Base-by-base conservation (phyloP, 2,329 filamentous ascomycete genomes). In the Curvularia eragrostidis region DNA sequence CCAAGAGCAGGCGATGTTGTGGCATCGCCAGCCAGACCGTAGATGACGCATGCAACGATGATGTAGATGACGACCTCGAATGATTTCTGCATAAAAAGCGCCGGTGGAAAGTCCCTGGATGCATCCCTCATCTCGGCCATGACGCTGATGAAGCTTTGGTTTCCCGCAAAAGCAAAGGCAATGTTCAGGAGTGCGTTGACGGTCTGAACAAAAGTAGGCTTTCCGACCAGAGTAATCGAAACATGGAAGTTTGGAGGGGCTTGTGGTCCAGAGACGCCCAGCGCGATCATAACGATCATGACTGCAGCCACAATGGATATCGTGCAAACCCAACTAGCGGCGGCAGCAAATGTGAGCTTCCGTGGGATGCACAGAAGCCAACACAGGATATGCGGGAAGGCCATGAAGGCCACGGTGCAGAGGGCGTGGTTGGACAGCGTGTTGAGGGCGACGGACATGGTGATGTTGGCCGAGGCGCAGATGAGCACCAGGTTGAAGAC, bases 1-100 rank as follows among this genome's bases (percentile, higher is more conserved):
- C 87, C 85, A 1, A 91, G 80, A 0, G 89, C 89, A 0, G 89
- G 89, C 2, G 85, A 87, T 1, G 81, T 80, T 2, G 91, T 88
- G 12, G 80, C 75, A 2, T 80, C 76, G 1, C 89, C 89, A 8
- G 84, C 86, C 60, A 84, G 90, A 38, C 83, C 79, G 75, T 91
- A 91, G 65, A 90, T 87, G 39, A 91, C 83, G n/a, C 86, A 83
- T 5, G 88, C 88, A 1, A 87, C 86, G 21, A 90, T 67, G 15
- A 89, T 79, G 74, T 71, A 71, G 88, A 91, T 28, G 3, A 86
- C 87, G 50, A 89, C 85, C 57, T 82, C 79, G 34, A 82, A 78
- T 68, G 88, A 85, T 42, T 73, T 71, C 36, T 71, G 70, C 19
- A 89, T 82, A 69, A 82, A 81, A 57, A 91, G 82, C 5, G 87